Conservation (phyloP, 257 asterid genomes). For the Leptodermis oblonga region DNA sequence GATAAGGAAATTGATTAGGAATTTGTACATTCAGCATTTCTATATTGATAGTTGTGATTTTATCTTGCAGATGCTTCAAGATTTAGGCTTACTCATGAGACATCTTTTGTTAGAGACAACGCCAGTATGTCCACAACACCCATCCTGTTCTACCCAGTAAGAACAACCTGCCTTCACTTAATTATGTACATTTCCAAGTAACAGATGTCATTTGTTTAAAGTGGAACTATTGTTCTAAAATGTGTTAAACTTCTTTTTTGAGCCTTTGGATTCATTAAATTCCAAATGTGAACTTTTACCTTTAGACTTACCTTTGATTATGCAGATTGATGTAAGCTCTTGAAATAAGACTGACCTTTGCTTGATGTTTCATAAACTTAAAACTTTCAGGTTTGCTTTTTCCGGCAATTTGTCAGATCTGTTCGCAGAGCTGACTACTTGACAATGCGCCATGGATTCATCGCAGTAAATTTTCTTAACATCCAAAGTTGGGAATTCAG, state of each 20-base stretch:
- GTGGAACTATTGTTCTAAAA: neutral
- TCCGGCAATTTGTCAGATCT: slow-evolving; percentile 71
- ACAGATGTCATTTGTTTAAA: neutral
- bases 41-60: neutral
- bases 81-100: slow-evolving; percentile 91
- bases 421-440: slow-evolving; percentile 81
- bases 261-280: too few relatives aligned
- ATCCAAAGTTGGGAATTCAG: neutral
- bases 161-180: slow-evolving; percentile 24
- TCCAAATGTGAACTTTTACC: too few relatives aligned
- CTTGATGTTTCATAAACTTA: slow-evolving; percentile 6
- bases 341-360: neutral
- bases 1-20: neutral
- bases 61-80: slow-evolving; percentile 56
- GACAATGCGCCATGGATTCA: slow-evolving; percentile 86
- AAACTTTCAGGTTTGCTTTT: slow-evolving; percentile 62
- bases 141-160: slow-evolving; percentile 63
- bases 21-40: neutral
- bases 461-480: slow-evolving; percentile 55
- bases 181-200: slow-evolving; percentile 1
- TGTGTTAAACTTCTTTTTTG: too few relatives aligned
- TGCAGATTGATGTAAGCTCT: neutral
- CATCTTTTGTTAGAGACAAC: slow-evolving; percentile 86
- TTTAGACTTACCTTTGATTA: too few relatives aligned
- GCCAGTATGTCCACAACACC: slow-evolving; percentile 62